Evolutionary conservation across 2,329 filamentous ascomycete species (phyloP).

Genomic region (Microdochium paspali): DNA sequence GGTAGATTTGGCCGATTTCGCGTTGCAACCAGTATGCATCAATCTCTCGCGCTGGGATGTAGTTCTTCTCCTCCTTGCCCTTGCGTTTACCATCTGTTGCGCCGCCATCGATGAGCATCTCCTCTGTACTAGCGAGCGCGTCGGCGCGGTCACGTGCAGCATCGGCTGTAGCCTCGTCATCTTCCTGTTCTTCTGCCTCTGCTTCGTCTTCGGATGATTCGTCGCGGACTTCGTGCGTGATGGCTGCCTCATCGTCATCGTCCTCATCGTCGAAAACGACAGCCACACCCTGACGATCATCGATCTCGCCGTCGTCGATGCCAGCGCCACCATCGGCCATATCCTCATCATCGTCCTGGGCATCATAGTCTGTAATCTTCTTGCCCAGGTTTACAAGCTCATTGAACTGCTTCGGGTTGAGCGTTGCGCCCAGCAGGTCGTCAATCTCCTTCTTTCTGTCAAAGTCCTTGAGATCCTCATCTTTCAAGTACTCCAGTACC

Average conservation of each 20-base stretch:
- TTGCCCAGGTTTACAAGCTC: constrained; percentile 93
- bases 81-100: constrained; percentile 35
- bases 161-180: constrained; percentile 36
- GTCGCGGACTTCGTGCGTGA: constrained; percentile 80
- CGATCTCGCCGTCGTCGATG: constrained; percentile 65
- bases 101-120: constrained; percentile 74
- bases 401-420: constrained; percentile 89
- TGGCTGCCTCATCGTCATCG: constrained; percentile 70
- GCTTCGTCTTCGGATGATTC: constrained; percentile 78
- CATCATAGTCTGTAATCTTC: constrained; percentile 98
- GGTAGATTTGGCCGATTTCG: constrained; percentile 79
- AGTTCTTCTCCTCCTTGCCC: constrained; percentile 44
- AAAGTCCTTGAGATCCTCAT: constrained; percentile 91
- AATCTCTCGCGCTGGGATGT: constrained; percentile 77
- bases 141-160: constrained; percentile 39
- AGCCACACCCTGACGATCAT: constrained; percentile 91
- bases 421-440: constrained; percentile 74
- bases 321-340: constrained; percentile 63
- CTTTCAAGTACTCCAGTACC: constrained; percentile 83
- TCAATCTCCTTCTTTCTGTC: constrained; percentile 98
- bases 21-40: constrained; percentile 97
- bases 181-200: constrained; percentile 45
- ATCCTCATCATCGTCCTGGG: constrained; percentile 89
- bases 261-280: constrained; percentile 92
- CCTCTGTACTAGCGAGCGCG: constrained; percentile 51